These are phyloP conservation scores for Coffea eugenioides DNA, from an alignment of 257 asterid species.

Conservation along the genomic window DNA sequence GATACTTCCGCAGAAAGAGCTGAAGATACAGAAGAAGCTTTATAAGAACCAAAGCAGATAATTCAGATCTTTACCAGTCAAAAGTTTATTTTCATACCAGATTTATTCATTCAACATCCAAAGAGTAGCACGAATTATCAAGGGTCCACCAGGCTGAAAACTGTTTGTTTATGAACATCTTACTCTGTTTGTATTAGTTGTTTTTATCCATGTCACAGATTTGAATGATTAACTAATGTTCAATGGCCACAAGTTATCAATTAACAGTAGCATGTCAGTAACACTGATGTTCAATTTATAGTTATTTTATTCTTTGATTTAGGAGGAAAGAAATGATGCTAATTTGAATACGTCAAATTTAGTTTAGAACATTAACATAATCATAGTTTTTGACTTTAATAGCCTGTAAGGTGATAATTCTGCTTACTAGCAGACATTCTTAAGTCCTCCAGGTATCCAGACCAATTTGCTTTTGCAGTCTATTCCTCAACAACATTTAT, in stretches of 20 bases:
- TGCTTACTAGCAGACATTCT: neutral
- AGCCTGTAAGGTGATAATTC: neutral
- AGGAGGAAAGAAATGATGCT: neutral
- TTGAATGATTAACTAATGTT: neutral
- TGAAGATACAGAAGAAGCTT: conserved; percentile 39
- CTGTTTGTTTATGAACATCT: neutral
- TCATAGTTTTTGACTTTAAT: neutral
- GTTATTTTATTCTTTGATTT: neutral
- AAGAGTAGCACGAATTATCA: neutral
- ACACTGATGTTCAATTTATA: neutral
- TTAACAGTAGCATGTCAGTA: neutral
- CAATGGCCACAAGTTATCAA: neutral
- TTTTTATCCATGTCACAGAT: neutral
- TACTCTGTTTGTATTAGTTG: neutral
- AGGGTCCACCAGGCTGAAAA: neutral
- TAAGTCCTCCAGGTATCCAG: neutral
- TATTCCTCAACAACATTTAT: conserved; percentile 1
- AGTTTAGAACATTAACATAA: neutral
- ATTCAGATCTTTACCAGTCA: neutral
- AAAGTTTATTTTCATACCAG: neutral
- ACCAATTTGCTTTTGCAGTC: neutral
- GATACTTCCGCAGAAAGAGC: conserved; percentile 95
- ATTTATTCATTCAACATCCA: conserved; percentile 6
- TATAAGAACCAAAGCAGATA: conserved; percentile 19
- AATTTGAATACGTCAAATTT: neutral